Evolutionary conservation across 2,329 filamentous ascomycete genomes (phyloP).

Genomic region (Dryadomyces quercus-mongolicae): DNA sequence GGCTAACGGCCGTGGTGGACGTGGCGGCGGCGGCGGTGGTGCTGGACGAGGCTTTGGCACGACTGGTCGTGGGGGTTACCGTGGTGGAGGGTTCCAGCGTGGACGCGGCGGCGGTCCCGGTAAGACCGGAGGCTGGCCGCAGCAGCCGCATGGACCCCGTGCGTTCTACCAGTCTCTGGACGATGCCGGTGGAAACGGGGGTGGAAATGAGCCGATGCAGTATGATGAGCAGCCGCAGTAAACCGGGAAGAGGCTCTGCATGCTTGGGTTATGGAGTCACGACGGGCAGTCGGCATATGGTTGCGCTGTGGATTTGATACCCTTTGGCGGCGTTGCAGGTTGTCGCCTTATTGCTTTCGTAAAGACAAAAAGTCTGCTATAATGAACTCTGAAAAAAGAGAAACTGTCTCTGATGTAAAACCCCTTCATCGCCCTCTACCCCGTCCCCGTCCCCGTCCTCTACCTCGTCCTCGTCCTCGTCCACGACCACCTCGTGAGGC

Average conservation of each 20-base stretch:
- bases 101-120: constrained; percentile 3
- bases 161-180: constrained; percentile 12
- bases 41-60: neutral
- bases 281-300: neutral
- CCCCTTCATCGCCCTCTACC: neutral
- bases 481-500: constrained; percentile 4
- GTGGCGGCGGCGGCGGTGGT: constrained; percentile 1
- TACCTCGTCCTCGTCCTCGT: constrained; percentile 7
- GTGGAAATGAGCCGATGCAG: constrained; percentile 4
- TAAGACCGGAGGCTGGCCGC: neutral
- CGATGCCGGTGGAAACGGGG: constrained; percentile 4
- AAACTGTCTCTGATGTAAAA: too few species aligned
- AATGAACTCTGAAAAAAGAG: too few species aligned
- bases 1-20: constrained; percentile 1
- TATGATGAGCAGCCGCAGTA: constrained; percentile 6
- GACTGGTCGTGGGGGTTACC: constrained; percentile 3
- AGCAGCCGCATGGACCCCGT: neutral
- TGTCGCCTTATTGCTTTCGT: neutral
- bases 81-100: constrained; percentile 2
- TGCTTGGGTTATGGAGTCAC: neutral
- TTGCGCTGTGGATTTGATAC: neutral
- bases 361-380: too few species aligned
- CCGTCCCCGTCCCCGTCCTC: constrained; percentile 7
- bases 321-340: neutral
- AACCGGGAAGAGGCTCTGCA: neutral